These are phyloP conservation scores for Pseudogymnoascus sp. DNA, from an alignment of 2,329 filamentous ascomycete genomes.

Conservation along the genomic window DNA sequence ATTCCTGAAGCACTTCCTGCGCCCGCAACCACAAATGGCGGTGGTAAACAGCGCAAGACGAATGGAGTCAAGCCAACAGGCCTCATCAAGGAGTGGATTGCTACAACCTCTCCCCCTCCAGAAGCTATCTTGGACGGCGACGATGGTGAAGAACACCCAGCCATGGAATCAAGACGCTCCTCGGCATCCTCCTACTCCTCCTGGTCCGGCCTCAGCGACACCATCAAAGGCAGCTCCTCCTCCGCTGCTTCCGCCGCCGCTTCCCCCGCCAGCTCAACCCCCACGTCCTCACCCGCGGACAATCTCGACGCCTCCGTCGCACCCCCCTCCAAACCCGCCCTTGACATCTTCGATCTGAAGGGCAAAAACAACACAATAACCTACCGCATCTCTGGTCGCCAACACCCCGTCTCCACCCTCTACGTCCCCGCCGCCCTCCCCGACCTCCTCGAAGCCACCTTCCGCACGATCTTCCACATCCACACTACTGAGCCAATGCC, in stretches of 20 bases:
- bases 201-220: slow-evolving; percentile 10
- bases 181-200: slow-evolving; percentile 2
- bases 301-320: not conserved
- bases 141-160: not conserved
- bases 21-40: not conserved
- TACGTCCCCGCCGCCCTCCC: slow-evolving; percentile 70
- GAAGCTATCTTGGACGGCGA: not conserved
- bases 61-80: not conserved
- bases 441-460: slow-evolving; percentile 74
- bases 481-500: slow-evolving; percentile 85
- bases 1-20: slow-evolving; percentile 15
- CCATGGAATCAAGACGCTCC: not conserved
- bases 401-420: slow-evolving; percentile 73
- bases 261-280: not conserved
- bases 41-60: not conserved
- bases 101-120: not conserved
- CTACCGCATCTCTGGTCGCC: slow-evolving; percentile 71
- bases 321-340: not conserved
- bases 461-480: slow-evolving; percentile 79
- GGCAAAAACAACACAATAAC: slow-evolving; percentile 25
- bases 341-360: slow-evolving; percentile 1
- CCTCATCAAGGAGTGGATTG: not conserved
- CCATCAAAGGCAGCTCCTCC: not conserved
- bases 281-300: not conserved
- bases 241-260: not conserved